Conservation (phyloP, 2,329 filamentous ascomycete species). For the Nemania sp. region DNA sequence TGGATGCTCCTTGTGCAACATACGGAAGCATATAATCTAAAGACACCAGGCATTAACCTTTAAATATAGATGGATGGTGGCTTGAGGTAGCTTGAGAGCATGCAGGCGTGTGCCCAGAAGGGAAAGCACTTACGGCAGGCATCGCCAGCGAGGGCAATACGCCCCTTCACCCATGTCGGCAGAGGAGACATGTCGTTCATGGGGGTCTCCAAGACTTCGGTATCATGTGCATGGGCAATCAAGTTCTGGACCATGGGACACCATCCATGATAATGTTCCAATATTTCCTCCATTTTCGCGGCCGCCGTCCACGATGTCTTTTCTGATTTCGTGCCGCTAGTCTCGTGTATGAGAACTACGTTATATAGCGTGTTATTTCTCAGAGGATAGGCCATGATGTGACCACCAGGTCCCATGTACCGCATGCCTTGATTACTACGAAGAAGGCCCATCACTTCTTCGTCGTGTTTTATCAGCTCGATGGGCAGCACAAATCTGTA, state of each 20-base stretch:
- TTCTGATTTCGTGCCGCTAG: slow-evolving; percentile 53
- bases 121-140: slow-evolving; percentile 19
- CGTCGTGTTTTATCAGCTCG: slow-evolving; percentile 49
- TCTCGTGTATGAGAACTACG: slow-evolving; percentile 65
- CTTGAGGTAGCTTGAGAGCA: slow-evolving; percentile 43
- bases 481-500: slow-evolving; percentile 58
- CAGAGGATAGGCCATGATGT: slow-evolving; percentile 65
- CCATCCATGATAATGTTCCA: slow-evolving; percentile 53
- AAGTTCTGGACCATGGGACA: slow-evolving; percentile 18
- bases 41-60: slow-evolving; percentile 62
- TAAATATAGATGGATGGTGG: slow-evolving; percentile 58
- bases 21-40: slow-evolving; percentile 67
- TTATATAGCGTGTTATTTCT: slow-evolving; percentile 69
- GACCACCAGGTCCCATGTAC: slow-evolving; percentile 39
- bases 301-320: slow-evolving; percentile 66
- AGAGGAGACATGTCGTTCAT: slow-evolving; percentile 65
- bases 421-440: slow-evolving; percentile 61
- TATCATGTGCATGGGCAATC: slow-evolving; percentile 7
- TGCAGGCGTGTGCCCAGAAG: background rate
- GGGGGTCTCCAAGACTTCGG: slow-evolving; percentile 68
- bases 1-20: slow-evolving; percentile 66
- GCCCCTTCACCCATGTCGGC: slow-evolving; percentile 58
- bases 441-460: slow-evolving; percentile 59
- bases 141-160: slow-evolving; percentile 28
- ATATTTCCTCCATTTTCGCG: slow-evolving; percentile 64